Conservation (phyloP, 768 basidiomycete genomes). For the Asterophora lycoperdoides region DNA sequence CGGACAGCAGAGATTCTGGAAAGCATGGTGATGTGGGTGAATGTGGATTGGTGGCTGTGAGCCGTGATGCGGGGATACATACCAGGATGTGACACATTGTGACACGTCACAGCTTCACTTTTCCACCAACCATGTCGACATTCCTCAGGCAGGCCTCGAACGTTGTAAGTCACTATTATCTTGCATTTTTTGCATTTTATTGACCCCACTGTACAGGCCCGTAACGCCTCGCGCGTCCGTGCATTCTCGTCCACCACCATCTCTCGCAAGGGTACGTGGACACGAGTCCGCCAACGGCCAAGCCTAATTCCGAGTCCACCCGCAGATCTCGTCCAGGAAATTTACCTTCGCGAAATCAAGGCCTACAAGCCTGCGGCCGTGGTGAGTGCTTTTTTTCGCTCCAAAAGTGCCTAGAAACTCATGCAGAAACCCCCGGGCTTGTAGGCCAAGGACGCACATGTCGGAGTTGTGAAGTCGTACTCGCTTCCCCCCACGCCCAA, state of each 20-base stretch:
- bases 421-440: not conserved
- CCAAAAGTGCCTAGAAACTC: not conserved
- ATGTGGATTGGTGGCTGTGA: slow-evolving; percentile 14
- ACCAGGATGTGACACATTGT: slow-evolving; percentile 25
- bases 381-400: slow-evolving; percentile 44
- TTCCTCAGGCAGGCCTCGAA: slow-evolving; percentile 57
- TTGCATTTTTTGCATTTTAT: not conserved
- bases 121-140: slow-evolving; percentile 59
- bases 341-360: slow-evolving; percentile 89
- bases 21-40: slow-evolving; percentile 34
- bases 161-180: slow-evolving; percentile 35
- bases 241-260: slow-evolving; percentile 57
- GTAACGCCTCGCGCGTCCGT: slow-evolving; percentile 47
- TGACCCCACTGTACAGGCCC: slow-evolving; percentile 36
- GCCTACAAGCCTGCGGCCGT: slow-evolving; percentile 73
- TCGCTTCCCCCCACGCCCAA: slow-evolving; percentile 69
- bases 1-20: slow-evolving; percentile 38
- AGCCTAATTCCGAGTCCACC: slow-evolving; percentile 36
- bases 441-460: slow-evolving; percentile 90
- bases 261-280: slow-evolving; percentile 58
- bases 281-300: not conserved
- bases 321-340: slow-evolving; percentile 88
- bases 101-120: slow-evolving; percentile 46
- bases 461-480: slow-evolving; percentile 83
- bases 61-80: slow-evolving; percentile 8